phyloP scores from a whole-genome alignment of 495 filamentous ascomycete species.

The Filosporella fistucella region DNA sequence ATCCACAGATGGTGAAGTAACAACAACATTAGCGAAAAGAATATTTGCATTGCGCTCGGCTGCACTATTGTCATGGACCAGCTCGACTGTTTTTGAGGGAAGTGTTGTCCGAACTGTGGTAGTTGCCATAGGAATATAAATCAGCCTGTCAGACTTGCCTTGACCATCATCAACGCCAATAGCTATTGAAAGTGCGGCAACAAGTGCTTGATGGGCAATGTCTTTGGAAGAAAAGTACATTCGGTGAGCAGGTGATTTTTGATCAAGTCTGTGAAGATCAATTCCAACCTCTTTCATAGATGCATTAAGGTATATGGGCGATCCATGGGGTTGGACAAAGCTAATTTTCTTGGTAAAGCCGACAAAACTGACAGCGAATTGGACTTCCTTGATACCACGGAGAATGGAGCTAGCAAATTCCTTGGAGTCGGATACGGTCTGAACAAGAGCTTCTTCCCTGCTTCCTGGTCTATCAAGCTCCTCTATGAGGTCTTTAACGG shows the following conservation, averaged over 20 bases:
- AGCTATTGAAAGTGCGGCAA: slow-evolving; percentile 88
- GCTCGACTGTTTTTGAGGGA: slow-evolving; percentile 88
- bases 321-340: slow-evolving; percentile 56
- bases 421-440: slow-evolving; percentile 87
- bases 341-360: slow-evolving; percentile 75
- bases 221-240: slow-evolving; percentile 98
- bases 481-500: slow-evolving; percentile 71
- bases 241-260: slow-evolving; percentile 88
- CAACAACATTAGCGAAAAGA: slow-evolving; percentile 89
- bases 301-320: slow-evolving; percentile 72
- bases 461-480: slow-evolving; percentile 73
- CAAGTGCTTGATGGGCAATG: slow-evolving; percentile 89
- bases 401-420: slow-evolving; percentile 89
- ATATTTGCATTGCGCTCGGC: slow-evolving; percentile 94
- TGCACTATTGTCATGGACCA: slow-evolving; percentile 65
- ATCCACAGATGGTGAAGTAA: slow-evolving; percentile 93
- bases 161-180: slow-evolving; percentile 85
- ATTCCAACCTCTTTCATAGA: slow-evolving; percentile 95
- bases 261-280: slow-evolving; percentile 89
- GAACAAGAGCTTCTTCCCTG: slow-evolving; percentile 68
- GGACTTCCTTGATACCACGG: slow-evolving; percentile 90
- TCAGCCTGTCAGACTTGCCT: slow-evolving; percentile 76
- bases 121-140: slow-evolving; percentile 97
- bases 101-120: slow-evolving; percentile 92
- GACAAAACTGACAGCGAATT: slow-evolving; percentile 91